Evolutionary conservation across 2,329 filamentous ascomycete genomes (phyloP), one percentile per base, ranked within the genome.

Genomic region (Arthrinium phaeospermum): DNA sequence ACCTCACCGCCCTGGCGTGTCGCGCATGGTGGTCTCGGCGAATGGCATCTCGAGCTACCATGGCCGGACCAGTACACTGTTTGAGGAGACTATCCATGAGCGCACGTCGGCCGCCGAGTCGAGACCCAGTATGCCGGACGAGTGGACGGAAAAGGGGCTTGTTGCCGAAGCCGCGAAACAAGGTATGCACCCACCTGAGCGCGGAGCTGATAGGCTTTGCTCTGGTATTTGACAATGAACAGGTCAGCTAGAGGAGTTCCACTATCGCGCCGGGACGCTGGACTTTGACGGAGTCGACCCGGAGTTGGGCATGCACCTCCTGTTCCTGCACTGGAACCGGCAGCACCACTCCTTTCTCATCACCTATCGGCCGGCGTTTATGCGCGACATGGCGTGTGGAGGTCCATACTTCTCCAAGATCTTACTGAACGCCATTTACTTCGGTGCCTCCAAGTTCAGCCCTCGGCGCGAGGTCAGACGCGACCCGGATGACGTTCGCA

Each of bases 381-480:
- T 87, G 85, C 76, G 85, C 1, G 85, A 86, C 75, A 86, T 89
- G 87, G 87, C 87, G 61, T 84, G 84, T 67, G 79, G 82, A 7
- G 89, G 89, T 0, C 86, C 86, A 0, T 89, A 90, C 76, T 91
- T 89, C 73, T 90, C 88, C 0, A 86, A 88, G 67, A 80, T 88
- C 1, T 81, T 90, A 1, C 80, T 91, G 2, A 89, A 90, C 74
- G 87, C 88, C 0, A 86, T 91, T 0, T 83, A 86, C 70, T 88
- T 85, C 22, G 67, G n/a, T 1, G 67, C 67, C 4, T n/a, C 44
- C n/a, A 68, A 68, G 44, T 27, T 64, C 57, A 64, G 57, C 13
- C 57, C 57, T 0, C 27, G 57, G 57, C 57, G 30, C 14, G 57
- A 64, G 61, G 81, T 88, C 0, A 84, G 86, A 0, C 81, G 81